These are phyloP conservation scores for Breviolum minutum DNA, from an alignment of 73 alveolate genomes.

Conservation along the genomic window DNA sequence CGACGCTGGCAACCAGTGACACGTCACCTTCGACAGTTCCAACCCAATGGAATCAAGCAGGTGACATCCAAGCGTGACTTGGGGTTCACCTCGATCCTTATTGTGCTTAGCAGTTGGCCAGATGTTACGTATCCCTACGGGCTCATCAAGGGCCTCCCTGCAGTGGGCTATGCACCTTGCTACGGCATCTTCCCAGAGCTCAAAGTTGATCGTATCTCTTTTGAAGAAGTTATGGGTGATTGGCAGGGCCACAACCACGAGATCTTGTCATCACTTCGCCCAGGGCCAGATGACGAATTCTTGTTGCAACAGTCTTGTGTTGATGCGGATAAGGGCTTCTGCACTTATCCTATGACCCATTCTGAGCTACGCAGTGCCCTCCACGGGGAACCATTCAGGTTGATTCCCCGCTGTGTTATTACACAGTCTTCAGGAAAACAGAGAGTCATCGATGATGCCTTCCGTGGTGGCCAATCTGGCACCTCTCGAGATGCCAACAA, in stretches of 20 bases:
- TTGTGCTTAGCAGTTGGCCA: background rate
- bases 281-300: background rate
- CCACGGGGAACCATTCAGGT: background rate
- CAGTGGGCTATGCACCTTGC: too few relatives aligned
- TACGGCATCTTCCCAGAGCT: background rate
- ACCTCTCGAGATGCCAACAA: background rate
- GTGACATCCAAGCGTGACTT: background rate
- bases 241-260: background rate
- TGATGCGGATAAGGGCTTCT: background rate
- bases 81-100: background rate
- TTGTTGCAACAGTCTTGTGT: background rate
- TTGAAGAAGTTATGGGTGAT: background rate
- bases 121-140: too few relatives aligned
- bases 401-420: background rate
- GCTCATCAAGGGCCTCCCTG: background rate
- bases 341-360: background rate
- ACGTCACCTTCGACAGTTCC: background rate
- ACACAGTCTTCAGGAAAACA: too few relatives aligned
- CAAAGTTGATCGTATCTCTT: background rate
- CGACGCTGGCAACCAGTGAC: background rate
- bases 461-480: background rate
- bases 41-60: background rate
- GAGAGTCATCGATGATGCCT: conserved; percentile 11
- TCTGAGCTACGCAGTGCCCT: background rate
- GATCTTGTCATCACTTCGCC: background rate